Evolutionary conservation across 371 early-diverging fungal species (phyloP), one percentile per base, ranked within the genome.

Genomic region (Amoeboaphelidium protococcarum): DNA sequence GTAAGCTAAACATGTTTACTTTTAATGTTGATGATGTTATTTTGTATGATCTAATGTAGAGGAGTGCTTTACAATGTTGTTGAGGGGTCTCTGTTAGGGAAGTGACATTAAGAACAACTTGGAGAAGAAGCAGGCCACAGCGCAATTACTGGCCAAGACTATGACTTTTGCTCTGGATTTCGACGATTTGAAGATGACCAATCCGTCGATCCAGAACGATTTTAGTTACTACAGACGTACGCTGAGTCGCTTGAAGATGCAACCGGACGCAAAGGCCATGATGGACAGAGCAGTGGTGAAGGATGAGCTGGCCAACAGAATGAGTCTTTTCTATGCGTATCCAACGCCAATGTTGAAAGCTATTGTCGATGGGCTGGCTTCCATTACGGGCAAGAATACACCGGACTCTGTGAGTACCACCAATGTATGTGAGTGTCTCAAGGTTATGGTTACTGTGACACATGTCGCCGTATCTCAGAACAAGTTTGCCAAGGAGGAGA

Each of bases 151-250:
- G 42, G 4, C 12, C 21, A 42, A 42, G 4, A 4, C 21, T 12
- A 6, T 44, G 16, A 20, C 16, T 25, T 27, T 26, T 56, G 21
- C 25, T 42, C 23, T 47, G 13, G 43, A 19, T 25, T 27, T 0
- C 23, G 26, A 21, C 31, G 41, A 42, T 24, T 50, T 37, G 64
- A 45, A 85, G 85, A 81, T 83, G 80, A 67, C 65, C 51, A 85
- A 79, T 52, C 80, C 89, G 27, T 76, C 79, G 50, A 74, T 89
- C 48, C 89, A 88, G 58, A 92, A 92, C 64, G 90, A 92, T 58
- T 83, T 92, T 53, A 82, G 87, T 21, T 92, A 84, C 56, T 92
- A 92, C 63, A 78, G 90, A 40, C 74, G 92, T 47, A 79, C 85
- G 48, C 64, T 85, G 23, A 24, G 24, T 21, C n/a, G 23, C 10